Evolutionary conservation across 331 rosid species (phyloP).

Genomic region (Acacia concinna): DNA sequence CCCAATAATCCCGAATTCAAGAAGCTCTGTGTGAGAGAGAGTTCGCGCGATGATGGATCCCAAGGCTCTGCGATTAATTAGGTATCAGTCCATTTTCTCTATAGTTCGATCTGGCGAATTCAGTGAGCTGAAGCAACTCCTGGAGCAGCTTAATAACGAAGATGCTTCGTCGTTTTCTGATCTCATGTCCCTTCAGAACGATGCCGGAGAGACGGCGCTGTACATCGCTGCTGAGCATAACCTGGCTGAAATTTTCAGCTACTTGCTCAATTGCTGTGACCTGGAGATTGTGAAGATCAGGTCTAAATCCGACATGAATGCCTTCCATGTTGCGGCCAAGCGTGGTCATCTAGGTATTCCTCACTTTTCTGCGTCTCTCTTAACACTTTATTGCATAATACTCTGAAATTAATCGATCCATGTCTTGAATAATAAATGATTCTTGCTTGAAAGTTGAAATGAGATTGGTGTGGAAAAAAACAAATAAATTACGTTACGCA

Average conservation of each 20-base stretch:
- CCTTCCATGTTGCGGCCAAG: slow-evolving; percentile 83
- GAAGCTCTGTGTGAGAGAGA: not conserved
- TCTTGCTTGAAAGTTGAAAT: not conserved
- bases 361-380: not conserved
- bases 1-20: not conserved
- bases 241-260: slow-evolving; percentile 51
- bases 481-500: not conserved
- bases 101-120: slow-evolving; percentile 78
- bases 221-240: slow-evolving; percentile 71
- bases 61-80: slow-evolving; percentile 60
- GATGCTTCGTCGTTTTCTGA: slow-evolving; percentile 50
- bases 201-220: slow-evolving; percentile 70
- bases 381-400: not conserved
- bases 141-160: slow-evolving; percentile 51
- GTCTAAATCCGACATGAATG: slow-evolving; percentile 76
- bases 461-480: no score
- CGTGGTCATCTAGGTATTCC: slow-evolving; percentile 73
- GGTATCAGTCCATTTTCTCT: slow-evolving; percentile 69
- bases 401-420: not conserved
- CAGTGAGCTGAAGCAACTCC: slow-evolving; percentile 37
- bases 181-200: slow-evolving; percentile 72
- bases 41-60: slow-evolving; percentile 47
- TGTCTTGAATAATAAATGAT: not conserved
- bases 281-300: slow-evolving; percentile 62
- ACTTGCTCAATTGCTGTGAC: slow-evolving; percentile 59